Evolutionary conservation across 805 yeast genomes (phyloP), one percentile per base, ranked within the genome.

Genomic region (Yamadazyma phyllophila): DNA sequence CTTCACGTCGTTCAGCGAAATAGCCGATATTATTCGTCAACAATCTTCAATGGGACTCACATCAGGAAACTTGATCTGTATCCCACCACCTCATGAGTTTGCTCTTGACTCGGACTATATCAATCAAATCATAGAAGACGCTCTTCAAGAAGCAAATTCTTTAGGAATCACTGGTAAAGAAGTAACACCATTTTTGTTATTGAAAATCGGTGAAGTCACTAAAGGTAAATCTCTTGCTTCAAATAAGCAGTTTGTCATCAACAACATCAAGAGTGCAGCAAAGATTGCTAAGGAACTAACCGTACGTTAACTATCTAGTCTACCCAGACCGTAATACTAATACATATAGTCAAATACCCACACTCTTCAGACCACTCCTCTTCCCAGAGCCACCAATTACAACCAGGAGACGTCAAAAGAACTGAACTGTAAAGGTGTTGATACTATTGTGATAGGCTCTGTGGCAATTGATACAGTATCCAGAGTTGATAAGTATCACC

Each of bases 51-150:
- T 89, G 75, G 66, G 69, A 0, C 65, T 88, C 48, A 57, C 69
- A 0, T 77, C 84, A n/a, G 96, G 96, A 0, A 79, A 73, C 47
- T 74, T 90, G 9, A 81, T 89, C 54, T 89, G 96, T 59, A 74
- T 87, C 9, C 96, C 96, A 0, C 91, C 96, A 0, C 95, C 96
- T 0, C 61, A 56, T 7, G 76, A 77, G 3, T 62, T 74, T 32
- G 88, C 95, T 0, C 62, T 89, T 46, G 74, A 77, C 26, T 69
- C 78, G 3, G 67, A 57, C 0, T 67, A 75, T 40, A 85, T 89
- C 20, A 71, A 71, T 46, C 58, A 48, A 1, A 74, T 86, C 14
- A 87, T 89, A 44, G 74, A 72, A 3, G 65, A 68, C 7, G 89
- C 96, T 1, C 73, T 76, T 38, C 46, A 44, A 2, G 81, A 78